phyloP scores from a whole-genome alignment of 257 asterid species.

The Nicotiana knightiana region DNA sequence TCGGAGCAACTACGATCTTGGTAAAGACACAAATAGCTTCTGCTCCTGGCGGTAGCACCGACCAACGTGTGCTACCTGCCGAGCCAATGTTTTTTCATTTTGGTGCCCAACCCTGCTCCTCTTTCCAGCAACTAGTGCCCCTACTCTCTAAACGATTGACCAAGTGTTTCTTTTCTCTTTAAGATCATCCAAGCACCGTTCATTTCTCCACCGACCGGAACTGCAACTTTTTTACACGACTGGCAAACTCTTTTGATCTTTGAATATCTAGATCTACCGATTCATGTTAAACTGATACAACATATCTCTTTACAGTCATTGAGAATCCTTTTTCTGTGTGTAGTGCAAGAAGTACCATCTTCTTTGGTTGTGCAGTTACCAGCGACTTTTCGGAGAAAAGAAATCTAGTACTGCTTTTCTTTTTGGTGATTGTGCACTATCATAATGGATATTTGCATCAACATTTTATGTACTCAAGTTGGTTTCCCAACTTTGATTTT shows the following conservation, averaged over 20 bases:
- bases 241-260: background rate
- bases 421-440: background rate
- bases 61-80: background rate
- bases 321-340: background rate
- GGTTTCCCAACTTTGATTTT: background rate
- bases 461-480: background rate
- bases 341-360: background rate
- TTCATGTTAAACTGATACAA: background rate
- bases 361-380: background rate
- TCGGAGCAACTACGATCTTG: background rate
- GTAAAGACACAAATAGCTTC: background rate
- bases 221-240: background rate
- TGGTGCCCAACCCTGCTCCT: background rate
- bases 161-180: background rate
- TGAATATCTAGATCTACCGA: background rate
- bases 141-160: background rate
- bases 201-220: background rate
- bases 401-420: background rate
- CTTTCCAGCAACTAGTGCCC: background rate
- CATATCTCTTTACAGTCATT: background rate
- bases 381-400: background rate
- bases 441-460: background rate
- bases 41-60: background rate
- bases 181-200: too few species aligned
- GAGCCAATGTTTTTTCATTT: background rate